These are phyloP conservation scores for Kockiozyma suomiensis DNA, from an alignment of 805 yeast species.

Conservation along the genomic window DNA sequence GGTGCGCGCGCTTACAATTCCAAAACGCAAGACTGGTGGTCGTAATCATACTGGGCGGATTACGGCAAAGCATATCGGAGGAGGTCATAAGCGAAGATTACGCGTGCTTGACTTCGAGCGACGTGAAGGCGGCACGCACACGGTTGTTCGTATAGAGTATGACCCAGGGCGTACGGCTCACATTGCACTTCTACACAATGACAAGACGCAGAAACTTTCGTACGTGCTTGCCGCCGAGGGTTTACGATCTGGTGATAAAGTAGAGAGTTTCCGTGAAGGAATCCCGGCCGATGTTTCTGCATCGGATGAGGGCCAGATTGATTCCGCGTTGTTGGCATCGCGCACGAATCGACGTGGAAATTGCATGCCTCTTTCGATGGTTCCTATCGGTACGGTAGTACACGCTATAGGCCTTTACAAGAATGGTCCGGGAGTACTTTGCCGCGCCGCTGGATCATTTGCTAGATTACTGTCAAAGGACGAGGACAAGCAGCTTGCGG, in stretches of 20 bases:
- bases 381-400: slow-evolving; percentile 90
- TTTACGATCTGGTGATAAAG: slow-evolving; percentile 85
- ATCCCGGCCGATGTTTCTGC: slow-evolving; percentile 72
- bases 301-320: slow-evolving; percentile 69
- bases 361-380: slow-evolving; percentile 87
- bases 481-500: slow-evolving; percentile 68
- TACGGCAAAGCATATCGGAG: slow-evolving; percentile 94
- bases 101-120: slow-evolving; percentile 81
- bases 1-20: slow-evolving; percentile 68
- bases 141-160: slow-evolving; percentile 85
- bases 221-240: slow-evolving; percentile 93
- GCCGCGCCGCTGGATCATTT: slow-evolving; percentile 92
- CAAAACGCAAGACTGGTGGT: slow-evolving; percentile 76
- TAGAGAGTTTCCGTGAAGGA: slow-evolving; percentile 88
- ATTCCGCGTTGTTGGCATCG: slow-evolving; percentile 86
- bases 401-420: slow-evolving; percentile 82
- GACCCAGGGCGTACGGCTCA: slow-evolving; percentile 95
- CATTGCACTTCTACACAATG: slow-evolving; percentile 78
- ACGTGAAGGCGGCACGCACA: slow-evolving; percentile 66
- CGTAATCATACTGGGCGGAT: slow-evolving; percentile 87
- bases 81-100: slow-evolving; percentile 89
- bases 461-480: slow-evolving; percentile 83
- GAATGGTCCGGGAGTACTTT: slow-evolving; percentile 81
- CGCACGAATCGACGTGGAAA: slow-evolving; percentile 91
- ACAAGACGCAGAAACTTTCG: slow-evolving; percentile 60